Conservation (phyloP, 441 rosid genomes). For the Erysimum pusillum region DNA sequence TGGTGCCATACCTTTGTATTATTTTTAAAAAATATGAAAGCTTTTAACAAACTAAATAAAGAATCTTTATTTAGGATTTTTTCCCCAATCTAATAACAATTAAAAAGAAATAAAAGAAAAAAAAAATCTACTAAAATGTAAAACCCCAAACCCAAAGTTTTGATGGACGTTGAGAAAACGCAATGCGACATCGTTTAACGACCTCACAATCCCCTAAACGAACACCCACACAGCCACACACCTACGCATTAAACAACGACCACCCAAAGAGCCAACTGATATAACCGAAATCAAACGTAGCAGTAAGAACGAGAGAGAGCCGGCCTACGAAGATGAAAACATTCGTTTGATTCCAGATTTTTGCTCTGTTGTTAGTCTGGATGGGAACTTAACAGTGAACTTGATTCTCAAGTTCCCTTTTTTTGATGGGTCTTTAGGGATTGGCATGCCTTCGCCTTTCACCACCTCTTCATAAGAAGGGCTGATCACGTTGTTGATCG, state of each 20-base stretch:
- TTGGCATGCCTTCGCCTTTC: conserved; percentile 86
- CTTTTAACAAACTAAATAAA: conserved; percentile 1
- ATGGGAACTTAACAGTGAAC: conserved; percentile 71
- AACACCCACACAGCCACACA: conserved; percentile 30
- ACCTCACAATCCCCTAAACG: conserved; percentile 30
- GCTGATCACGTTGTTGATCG: conserved; percentile 67
- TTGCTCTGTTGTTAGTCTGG: conserved; percentile 75
- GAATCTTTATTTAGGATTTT: conserved; percentile 14
- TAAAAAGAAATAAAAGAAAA: not conserved
- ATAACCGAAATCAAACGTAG: conserved; percentile 33
- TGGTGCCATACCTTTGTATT: not conserved
- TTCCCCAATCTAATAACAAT: conserved; percentile 14
- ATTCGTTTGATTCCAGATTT: conserved; percentile 77
- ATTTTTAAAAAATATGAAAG: not conserved
- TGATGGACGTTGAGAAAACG: conserved; percentile 28
- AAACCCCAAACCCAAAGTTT: conserved; percentile 27
- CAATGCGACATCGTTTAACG: conserved; percentile 8
- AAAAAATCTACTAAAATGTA: conserved; percentile 21
- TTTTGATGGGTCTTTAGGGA: conserved; percentile 60
- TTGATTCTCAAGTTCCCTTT: conserved; percentile 78
- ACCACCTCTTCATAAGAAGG: conserved; percentile 80
- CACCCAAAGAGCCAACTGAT: conserved; percentile 32
- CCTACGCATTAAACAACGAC: conserved; percentile 39
- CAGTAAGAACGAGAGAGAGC: conserved; percentile 21
- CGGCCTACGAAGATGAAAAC: conserved; percentile 45